Evolutionary conservation across 331 rosid species (phyloP).

Genomic region (Ulmus americana): DNA sequence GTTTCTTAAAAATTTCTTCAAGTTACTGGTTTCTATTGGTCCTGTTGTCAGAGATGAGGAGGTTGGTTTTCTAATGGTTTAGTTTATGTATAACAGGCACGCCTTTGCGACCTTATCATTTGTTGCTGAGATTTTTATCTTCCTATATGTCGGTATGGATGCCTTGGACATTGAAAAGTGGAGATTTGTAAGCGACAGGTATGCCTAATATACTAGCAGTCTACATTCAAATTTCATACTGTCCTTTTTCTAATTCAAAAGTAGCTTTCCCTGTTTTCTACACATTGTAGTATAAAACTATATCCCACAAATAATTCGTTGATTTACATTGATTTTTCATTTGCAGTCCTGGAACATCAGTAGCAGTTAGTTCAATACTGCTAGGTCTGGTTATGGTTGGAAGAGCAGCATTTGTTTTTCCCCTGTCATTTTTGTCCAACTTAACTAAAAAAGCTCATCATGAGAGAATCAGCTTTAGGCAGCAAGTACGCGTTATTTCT

Average conservation of each 20-base stretch:
- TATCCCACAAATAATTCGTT: background rate
- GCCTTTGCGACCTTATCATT: slow-evolving; percentile 91
- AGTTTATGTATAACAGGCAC: slow-evolving; percentile 49
- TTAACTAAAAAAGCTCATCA: slow-evolving; percentile 38
- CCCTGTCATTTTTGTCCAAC: slow-evolving; percentile 64
- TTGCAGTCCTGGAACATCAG: slow-evolving; percentile 69
- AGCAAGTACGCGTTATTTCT: slow-evolving; percentile 47
- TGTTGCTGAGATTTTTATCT: slow-evolving; percentile 82
- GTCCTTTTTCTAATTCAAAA: background rate
- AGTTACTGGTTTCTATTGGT: slow-evolving; percentile 18
- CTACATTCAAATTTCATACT: background rate
- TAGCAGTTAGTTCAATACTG: slow-evolving; percentile 60
- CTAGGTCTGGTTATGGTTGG: slow-evolving; percentile 59
- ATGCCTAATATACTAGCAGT: background rate
- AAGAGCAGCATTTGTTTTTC: slow-evolving; percentile 86
- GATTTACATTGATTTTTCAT: slow-evolving; percentile 17
- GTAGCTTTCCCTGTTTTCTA: background rate
- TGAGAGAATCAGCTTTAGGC: slow-evolving; percentile 44
- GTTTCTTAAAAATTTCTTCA: slow-evolving; percentile 27
- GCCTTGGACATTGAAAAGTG: slow-evolving; percentile 93
- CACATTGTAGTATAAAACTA: background rate
- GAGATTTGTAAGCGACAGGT: slow-evolving; percentile 83
- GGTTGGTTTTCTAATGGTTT: slow-evolving; percentile 12
- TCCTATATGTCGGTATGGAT: slow-evolving; percentile 98
- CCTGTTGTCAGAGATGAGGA: slow-evolving; percentile 2